A percentile compares a stretch with the other conserved stretches of the same genome.
These are phyloP conservation scores for Candida buenavistaensis DNA, from an alignment of 1,139 yeast species.

Conservation along the genomic window DNA sequence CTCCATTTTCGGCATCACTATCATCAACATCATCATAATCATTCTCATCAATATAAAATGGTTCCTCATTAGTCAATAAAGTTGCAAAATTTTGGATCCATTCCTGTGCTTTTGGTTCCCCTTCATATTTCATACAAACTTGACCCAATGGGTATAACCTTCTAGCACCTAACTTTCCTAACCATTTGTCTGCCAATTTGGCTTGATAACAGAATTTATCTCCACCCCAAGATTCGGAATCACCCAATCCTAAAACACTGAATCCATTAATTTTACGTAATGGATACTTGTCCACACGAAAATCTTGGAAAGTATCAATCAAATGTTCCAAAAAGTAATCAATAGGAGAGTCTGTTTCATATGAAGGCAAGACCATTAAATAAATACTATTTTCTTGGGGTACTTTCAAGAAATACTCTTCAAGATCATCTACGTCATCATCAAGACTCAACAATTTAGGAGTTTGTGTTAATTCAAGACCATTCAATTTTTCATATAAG, in stretches of 20 bases:
- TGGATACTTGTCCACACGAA: constrained; percentile 82
- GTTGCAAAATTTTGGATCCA: constrained; percentile 66
- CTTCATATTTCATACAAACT: constrained; percentile 74
- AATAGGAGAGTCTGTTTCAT: constrained; percentile 89
- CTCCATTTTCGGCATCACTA: constrained; percentile 41
- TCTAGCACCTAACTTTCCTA: constrained; percentile 82
- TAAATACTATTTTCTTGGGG: constrained; percentile 59
- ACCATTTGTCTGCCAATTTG: constrained; percentile 66
- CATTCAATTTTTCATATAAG: constrained; percentile 36
- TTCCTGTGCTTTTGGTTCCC: constrained; percentile 59
- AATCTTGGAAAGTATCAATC: constrained; percentile 79
- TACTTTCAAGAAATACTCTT: constrained; percentile 72
- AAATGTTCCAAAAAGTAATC: constrained; percentile 84
- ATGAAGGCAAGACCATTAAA: constrained; percentile 79
- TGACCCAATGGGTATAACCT: constrained; percentile 84
- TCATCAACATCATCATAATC: constrained; percentile 33
- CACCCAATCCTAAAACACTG: constrained; percentile 86
- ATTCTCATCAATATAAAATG: constrained; percentile 48
- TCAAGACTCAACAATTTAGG: constrained; percentile 66
- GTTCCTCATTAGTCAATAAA: constrained; percentile 66
- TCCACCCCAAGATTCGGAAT: constrained; percentile 77
- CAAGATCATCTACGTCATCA: constrained; percentile 84
- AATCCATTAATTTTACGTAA: constrained; percentile 69
- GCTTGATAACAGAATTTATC: constrained; percentile 89
- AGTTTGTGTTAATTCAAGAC: constrained; percentile 33